Evolutionary conservation across 345 rosid genomes (phyloP).

Genomic region (rapeseed (Brassica napus)): Da-Ae NC_063435.1:2693001-2693500

Average conservation of each 20-base stretch:
- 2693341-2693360: constrained; percentile 97
- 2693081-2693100: constrained; percentile 31
- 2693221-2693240: constrained; percentile 1
- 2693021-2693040: neutral
- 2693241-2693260: constrained; percentile 7
- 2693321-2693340: constrained; percentile 57
- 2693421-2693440: constrained; percentile 87
- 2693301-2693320: neutral
- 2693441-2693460: constrained; percentile 69
- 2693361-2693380: constrained; percentile 90
- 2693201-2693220: constrained; percentile 40
- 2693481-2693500: constrained; percentile 45
- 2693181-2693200: constrained; percentile 29
- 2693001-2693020: neutral
- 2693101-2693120: constrained; percentile 38
- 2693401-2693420: constrained; percentile 97
- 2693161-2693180: constrained; percentile 24
- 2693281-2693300: neutral
- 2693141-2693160: constrained; percentile 37
- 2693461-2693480: constrained; percentile 92
- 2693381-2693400: constrained; percentile 97
- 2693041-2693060: neutral
- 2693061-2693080: constrained; percentile 11
- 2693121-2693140: constrained; percentile 42
- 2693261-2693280: neutral